A percentile compares a stretch with the other conserved stretches of the same genome.
phyloP scores from a whole-genome alignment of 352 stramenopile genomes.

The Plasmopara halstedii region DNA sequence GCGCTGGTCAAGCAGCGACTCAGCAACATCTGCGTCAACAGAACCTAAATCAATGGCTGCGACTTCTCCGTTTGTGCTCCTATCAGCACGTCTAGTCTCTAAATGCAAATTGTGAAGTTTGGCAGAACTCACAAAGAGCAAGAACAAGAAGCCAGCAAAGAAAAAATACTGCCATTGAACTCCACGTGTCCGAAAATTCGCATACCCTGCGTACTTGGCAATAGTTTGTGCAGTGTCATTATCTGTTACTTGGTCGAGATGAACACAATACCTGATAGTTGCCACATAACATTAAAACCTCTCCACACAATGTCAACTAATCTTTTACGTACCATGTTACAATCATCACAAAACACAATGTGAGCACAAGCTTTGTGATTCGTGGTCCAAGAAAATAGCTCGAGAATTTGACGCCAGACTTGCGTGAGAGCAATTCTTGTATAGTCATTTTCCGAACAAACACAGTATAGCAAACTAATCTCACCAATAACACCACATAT shows the following conservation, averaged over 20 bases:
- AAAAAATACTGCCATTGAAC: conserved; percentile 64
- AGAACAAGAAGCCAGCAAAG: conserved; percentile 42
- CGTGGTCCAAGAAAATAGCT: conserved; percentile 39
- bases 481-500: conserved; percentile 48
- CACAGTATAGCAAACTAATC: conserved; percentile 64
- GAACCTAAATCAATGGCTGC: conserved; percentile 20
- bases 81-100: conserved; percentile 10
- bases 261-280: conserved; percentile 40
- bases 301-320: not conserved
- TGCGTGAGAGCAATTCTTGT: conserved; percentile 35
- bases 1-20: conserved; percentile 23
- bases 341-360: conserved; percentile 38
- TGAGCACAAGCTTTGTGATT: conserved; percentile 37
- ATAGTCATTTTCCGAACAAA: conserved; percentile 52
- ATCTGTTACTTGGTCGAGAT: conserved; percentile 33
- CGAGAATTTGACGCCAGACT: conserved; percentile 18
- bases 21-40: conserved; percentile 20
- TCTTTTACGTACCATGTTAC: conserved; percentile 27
- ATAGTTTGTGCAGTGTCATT: conserved; percentile 25
- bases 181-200: conserved; percentile 34
- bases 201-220: conserved; percentile 52
- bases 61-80: conserved; percentile 3
- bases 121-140: conserved; percentile 52
- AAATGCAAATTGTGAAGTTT: conserved; percentile 66
- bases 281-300: not conserved